Conservation (phyloP, 352 stramenopile species). For the Phytophthora cryptogea region DNA sequence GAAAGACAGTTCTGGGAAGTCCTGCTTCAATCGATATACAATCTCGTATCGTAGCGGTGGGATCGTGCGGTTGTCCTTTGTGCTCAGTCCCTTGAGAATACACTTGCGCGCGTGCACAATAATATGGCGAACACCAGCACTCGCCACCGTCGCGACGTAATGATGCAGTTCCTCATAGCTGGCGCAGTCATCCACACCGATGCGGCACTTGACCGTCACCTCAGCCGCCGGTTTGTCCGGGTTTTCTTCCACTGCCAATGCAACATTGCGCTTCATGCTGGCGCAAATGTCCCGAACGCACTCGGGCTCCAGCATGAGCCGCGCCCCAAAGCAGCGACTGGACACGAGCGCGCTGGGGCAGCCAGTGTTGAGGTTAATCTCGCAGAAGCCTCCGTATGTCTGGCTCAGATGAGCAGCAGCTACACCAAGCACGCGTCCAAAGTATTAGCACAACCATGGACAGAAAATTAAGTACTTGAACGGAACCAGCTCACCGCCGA, state of each 20-base stretch:
- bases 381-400: conserved; percentile 90
- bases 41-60: conserved; percentile 96
- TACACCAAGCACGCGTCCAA: conserved; percentile 12
- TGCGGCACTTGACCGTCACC: conserved; percentile 99
- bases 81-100: conserved; percentile 94
- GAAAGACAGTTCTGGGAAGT: conserved; percentile 97
- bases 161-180: conserved; percentile 91
- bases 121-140: conserved; percentile 94
- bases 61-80: conserved; percentile 98
- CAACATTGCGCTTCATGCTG: conserved; percentile 72
- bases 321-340: conserved; percentile 94
- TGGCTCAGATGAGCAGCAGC: conserved; percentile 77
- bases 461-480: not conserved
- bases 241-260: conserved; percentile 29
- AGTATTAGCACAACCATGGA: conserved; percentile 3
- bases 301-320: conserved; percentile 96
- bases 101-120: conserved; percentile 98
- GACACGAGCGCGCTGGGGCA: conserved; percentile 90
- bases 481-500: conserved; percentile 51
- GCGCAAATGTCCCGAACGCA: conserved; percentile 93
- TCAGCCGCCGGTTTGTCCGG: conserved; percentile 36
- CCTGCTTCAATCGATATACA: conserved; percentile 93
- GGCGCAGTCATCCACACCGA: conserved; percentile 96
- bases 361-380: conserved; percentile 97
- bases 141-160: conserved; percentile 93